Conservation (phyloP, 176 grass and related monocot genomes). For the Raddia guianensis region DNA sequence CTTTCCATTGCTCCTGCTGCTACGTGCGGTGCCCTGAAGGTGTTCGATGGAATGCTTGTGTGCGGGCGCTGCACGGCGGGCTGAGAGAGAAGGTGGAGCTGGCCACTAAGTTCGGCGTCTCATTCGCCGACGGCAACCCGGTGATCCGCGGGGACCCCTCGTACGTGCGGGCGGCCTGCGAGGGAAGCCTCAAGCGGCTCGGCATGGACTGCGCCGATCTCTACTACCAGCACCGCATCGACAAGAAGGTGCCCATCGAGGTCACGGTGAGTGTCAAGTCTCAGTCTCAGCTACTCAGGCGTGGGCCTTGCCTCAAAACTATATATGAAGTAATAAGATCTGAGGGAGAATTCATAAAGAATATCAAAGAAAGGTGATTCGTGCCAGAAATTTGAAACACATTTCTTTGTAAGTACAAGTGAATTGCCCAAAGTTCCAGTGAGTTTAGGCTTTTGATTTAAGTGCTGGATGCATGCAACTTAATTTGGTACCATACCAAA, state of each 20-base stretch:
- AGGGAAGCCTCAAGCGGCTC: conserved; percentile 47
- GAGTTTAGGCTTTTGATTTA: too few relatives aligned
- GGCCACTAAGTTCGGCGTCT: conserved; percentile 56
- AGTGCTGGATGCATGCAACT: too few relatives aligned
- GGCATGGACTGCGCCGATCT: conserved; percentile 46
- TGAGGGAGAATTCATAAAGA: too few relatives aligned
- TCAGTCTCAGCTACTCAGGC: too few relatives aligned
- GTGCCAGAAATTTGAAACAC: too few relatives aligned
- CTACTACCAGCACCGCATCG: conserved; percentile 56
- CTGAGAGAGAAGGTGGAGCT: conserved; percentile 56
- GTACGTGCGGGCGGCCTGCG: conserved; percentile 35
- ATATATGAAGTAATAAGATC: too few relatives aligned
- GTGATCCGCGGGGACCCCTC: neutral
- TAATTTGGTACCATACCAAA: too few relatives aligned
- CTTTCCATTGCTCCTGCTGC: neutral
- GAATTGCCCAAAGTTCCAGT: too few relatives aligned
- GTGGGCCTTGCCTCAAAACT: too few relatives aligned
- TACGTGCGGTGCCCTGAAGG: neutral
- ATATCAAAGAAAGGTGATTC: too few relatives aligned
- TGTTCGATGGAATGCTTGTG: conserved; percentile 15
- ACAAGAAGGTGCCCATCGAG: conserved; percentile 50
- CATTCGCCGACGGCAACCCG: neutral
- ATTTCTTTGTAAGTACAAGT: too few relatives aligned
- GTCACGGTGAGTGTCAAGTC: conserved; percentile 36
- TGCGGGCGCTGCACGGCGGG: conserved; percentile 50